These are phyloP conservation scores for Hymenoscyphus fructigenus DNA, from an alignment of 2,329 filamentous ascomycete species.

Conservation along the genomic window DNA sequence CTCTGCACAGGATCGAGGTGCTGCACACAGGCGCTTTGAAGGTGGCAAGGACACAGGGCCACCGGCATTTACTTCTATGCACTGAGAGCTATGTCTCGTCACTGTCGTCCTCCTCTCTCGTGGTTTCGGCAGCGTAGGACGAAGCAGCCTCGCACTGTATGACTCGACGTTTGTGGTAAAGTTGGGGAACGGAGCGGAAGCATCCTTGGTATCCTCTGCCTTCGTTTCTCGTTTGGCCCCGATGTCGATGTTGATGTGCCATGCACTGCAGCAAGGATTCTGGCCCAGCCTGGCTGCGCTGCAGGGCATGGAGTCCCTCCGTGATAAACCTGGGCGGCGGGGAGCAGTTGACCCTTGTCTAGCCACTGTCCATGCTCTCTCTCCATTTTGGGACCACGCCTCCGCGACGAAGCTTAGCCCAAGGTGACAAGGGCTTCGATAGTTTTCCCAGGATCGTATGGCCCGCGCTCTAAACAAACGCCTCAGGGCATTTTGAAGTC, in stretches of 20 bases:
- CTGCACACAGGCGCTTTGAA: not conserved
- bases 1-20: not conserved
- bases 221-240: conserved; percentile 14
- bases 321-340: conserved; percentile 3
- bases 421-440: not conserved
- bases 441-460: conserved; percentile 23
- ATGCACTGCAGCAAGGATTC: conserved; percentile 10
- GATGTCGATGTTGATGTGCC: conserved; percentile 21
- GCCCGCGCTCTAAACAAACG: conserved; percentile 27
- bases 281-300: not conserved
- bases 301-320: not conserved
- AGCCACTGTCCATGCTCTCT: conserved; percentile 1
- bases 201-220: conserved; percentile 15
- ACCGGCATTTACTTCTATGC: not conserved
- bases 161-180: conserved; percentile 26
- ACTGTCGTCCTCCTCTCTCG: not conserved
- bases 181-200: conserved; percentile 19
- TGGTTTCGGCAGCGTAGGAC: not conserved
- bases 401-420: conserved; percentile 10
- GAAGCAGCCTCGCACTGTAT: conserved; percentile 16
- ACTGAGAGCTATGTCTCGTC: not conserved
- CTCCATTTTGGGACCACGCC: conserved; percentile 15
- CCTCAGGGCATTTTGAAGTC: conserved; percentile 14
- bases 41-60: not conserved
- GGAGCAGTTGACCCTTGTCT: conserved; percentile 15